Conservation (phyloP, 106 monocot genomes). For the Apostasia shenzhenica region DNA sequence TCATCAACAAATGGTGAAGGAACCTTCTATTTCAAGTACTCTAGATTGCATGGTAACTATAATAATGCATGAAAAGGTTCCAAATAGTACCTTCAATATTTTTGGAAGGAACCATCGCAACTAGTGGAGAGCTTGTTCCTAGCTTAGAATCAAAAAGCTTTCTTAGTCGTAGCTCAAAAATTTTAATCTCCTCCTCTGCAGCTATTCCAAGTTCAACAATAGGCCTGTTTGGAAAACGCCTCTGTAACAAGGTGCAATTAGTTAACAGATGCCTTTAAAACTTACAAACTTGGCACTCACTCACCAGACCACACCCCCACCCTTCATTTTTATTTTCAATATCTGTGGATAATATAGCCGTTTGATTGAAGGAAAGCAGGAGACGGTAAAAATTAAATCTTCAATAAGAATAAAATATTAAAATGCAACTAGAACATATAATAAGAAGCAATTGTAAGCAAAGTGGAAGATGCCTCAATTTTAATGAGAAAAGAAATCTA, state of each 20-base stretch:
- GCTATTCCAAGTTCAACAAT: slow-evolving; percentile 78
- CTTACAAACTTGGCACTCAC: background rate
- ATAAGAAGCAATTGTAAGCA: no score
- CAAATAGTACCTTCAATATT: slow-evolving; percentile 47
- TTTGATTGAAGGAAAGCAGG: no score
- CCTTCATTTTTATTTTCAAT: no score
- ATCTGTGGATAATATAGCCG: no score
- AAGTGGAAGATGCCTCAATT: no score
- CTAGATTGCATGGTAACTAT: background rate
- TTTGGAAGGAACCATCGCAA: slow-evolving; percentile 9
- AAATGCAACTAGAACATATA: no score
- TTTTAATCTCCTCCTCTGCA: slow-evolving; percentile 80
- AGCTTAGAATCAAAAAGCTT: slow-evolving; percentile 48
- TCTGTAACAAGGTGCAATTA: slow-evolving; percentile 33
- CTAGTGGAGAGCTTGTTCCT: slow-evolving; percentile 11
- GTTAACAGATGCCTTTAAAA: slow-evolving; percentile 1
- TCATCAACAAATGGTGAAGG: no score
- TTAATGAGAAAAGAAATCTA: no score
- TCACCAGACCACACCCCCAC: no score
- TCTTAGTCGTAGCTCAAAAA: slow-evolving; percentile 60
- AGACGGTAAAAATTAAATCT: no score
- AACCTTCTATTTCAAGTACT: no score
- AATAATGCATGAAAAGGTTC: background rate
- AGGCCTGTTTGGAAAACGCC: slow-evolving; percentile 65
- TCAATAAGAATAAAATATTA: no score